Evolutionary conservation across 345 rosid species (phyloP), one percentile per base, ranked within the genome.

Genomic region (Aquilaria malaccensis): DNA sequence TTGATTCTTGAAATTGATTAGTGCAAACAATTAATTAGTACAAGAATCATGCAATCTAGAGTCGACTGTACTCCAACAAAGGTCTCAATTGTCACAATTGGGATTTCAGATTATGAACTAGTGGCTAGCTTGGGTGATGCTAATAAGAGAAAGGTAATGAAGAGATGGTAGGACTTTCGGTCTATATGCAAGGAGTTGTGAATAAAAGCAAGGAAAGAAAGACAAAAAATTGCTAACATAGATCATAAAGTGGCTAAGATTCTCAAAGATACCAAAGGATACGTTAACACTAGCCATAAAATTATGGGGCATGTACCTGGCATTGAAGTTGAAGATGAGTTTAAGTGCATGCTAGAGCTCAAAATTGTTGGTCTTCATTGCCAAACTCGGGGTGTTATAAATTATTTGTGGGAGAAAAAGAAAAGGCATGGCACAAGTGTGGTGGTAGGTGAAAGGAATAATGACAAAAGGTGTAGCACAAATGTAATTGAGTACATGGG

Each of bases 291-390:
- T 0, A 78, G 84, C 37, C 62, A 61, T 43, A 78, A 67, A 29
- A 79, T 87, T 45, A 58, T 89, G 37, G 98, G 99, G 64, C 2
- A 76, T 14, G 81, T 92, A 58, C 96, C 96, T 0, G 98, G 96
- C 32, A 87, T 86, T 64, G 79, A 79, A 67, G 77, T 85, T 33
- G 95, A 96, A 2, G 98, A 92, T 63, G 95, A 78, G 68, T 92
- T 86, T 74, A 88, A 80, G 46, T 92, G 85, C 56, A 77, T 88
- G 47, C 73, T 83, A 3, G 93, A 92, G 68, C 96, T 89, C 29
- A 79, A 76, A 63, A 65, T 89, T 29, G 68, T 89, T 53, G 93
- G 98, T 37, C 87, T 89, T 30, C 98, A 92, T 76, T 85, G 81
- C 32, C 84, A 30, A 58, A 61, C 64, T 32, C 88, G 83, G 69